Conservation (phyloP, 108 stramenopile species). For the Aurantiochytrium sp. region DNA sequence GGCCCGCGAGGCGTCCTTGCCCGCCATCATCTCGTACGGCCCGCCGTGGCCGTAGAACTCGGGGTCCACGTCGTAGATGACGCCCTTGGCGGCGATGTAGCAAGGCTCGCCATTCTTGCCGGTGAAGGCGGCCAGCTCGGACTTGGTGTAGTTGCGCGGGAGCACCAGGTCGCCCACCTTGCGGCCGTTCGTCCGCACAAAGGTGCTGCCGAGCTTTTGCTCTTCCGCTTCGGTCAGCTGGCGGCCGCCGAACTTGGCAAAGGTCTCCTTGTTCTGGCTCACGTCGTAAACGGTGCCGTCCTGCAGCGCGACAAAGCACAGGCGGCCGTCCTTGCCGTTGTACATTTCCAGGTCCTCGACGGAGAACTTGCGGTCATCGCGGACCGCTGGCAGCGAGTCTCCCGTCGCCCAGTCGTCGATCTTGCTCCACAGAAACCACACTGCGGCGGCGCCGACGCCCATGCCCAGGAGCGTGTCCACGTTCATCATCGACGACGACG, state of each 20-base stretch:
- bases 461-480: conserved; percentile 1
- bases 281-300: background rate
- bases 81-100: background rate
- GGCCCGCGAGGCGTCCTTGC: conserved; percentile 1
- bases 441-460: background rate
- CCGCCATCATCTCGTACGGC: conserved; percentile 19
- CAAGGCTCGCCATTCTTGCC: background rate
- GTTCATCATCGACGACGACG: background rate
- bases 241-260: background rate
- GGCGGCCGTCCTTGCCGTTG: background rate
- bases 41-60: conserved; percentile 18
- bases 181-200: background rate
- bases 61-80: conserved; percentile 9
- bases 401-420: conserved; percentile 16
- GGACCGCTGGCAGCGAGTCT: background rate
- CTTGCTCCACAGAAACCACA: conserved; percentile 25
- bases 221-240: background rate
- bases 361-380: conserved; percentile 4
- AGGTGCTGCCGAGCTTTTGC: background rate
- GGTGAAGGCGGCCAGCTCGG: background rate
- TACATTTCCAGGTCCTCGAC: background rate
- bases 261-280: background rate
- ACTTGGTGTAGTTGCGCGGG: background rate
- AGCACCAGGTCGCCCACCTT: background rate
- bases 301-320: background rate